Evolutionary conservation across 2,329 filamentous ascomycete genomes (phyloP).

Genomic region (Colletotrichum sublineola): DNA sequence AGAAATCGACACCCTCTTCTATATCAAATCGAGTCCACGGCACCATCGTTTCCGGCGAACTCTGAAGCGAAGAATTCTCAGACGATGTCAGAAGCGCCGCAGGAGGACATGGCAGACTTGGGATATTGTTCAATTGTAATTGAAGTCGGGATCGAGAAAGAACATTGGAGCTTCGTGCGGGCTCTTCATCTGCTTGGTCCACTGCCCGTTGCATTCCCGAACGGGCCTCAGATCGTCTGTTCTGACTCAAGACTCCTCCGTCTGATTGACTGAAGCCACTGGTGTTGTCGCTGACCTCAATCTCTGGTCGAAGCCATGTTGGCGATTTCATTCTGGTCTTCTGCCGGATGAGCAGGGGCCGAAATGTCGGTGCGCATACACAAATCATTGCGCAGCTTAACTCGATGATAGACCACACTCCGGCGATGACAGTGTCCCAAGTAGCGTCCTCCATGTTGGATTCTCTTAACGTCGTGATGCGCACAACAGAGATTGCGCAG

Average conservation of each 20-base stretch:
- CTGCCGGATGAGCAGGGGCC: constrained; percentile 46
- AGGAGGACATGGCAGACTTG: background rate
- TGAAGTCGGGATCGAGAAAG: background rate
- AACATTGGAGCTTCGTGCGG: background rate
- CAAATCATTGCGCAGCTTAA: constrained; percentile 56
- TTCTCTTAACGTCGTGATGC: constrained; percentile 49
- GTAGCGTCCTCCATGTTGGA: constrained; percentile 50
- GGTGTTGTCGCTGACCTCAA: constrained; percentile 14
- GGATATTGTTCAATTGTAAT: background rate
- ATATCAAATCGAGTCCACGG: constrained; percentile 22
- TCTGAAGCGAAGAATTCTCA: background rate
- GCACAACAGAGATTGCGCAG: constrained; percentile 47
- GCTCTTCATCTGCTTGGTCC: background rate
- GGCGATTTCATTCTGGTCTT: background rate
- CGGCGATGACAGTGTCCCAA: constrained; percentile 48
- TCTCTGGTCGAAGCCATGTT: background rate
- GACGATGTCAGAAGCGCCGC: background rate
- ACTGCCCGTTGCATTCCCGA: background rate
- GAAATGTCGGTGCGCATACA: constrained; percentile 55
- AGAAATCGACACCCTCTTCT: constrained; percentile 33
- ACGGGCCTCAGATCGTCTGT: background rate
- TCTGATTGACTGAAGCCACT: constrained; percentile 3
- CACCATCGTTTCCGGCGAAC: background rate
- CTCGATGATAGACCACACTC: constrained; percentile 56
- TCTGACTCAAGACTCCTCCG: background rate